Conservation (phyloP, 2,329 filamentous ascomycete species). For the Alternaria sp. region DNA sequence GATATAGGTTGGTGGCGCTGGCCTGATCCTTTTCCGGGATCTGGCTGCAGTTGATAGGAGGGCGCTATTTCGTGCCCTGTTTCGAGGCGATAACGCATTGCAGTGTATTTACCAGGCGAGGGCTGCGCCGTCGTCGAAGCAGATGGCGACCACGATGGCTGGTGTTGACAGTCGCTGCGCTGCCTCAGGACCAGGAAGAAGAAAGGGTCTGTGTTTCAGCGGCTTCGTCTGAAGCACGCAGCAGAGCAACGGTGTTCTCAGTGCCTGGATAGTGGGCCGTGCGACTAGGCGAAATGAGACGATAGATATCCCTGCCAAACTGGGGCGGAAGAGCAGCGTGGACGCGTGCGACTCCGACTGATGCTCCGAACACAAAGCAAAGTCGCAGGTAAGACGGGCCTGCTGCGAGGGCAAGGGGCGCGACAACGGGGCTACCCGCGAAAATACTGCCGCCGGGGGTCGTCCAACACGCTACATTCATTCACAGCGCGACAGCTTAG, state of each 20-base stretch:
- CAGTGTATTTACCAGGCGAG: neutral
- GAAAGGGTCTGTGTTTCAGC: conserved; percentile 15
- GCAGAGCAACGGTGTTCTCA: neutral
- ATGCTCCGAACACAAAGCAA: conserved; percentile 1
- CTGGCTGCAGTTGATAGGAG: neutral
- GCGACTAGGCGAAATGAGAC: conserved; percentile 14
- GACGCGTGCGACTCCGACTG: neutral
- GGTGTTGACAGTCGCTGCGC: neutral
- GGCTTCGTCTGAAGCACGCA: neutral
- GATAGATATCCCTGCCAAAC: conserved; percentile 2
- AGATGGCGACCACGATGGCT: neutral
- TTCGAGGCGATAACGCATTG: conserved; percentile 4
- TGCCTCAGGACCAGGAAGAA: conserved; percentile 7
- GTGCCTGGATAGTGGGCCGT: conserved; percentile 7
- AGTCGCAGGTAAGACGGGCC: neutral
- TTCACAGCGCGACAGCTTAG: neutral
- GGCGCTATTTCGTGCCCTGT: neutral
- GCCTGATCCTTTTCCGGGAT: neutral
- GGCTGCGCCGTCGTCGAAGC: neutral
- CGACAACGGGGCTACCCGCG: neutral
- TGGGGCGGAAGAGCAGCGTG: neutral
- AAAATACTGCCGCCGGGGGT: neutral
- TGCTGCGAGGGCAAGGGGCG: conserved; percentile 1
- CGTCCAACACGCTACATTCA: neutral
- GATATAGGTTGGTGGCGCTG: conserved; percentile 6